phyloP scores from a whole-genome alignment of 2,329 filamentous ascomycete genomes.

The Ophiostoma perfectum region DNA sequence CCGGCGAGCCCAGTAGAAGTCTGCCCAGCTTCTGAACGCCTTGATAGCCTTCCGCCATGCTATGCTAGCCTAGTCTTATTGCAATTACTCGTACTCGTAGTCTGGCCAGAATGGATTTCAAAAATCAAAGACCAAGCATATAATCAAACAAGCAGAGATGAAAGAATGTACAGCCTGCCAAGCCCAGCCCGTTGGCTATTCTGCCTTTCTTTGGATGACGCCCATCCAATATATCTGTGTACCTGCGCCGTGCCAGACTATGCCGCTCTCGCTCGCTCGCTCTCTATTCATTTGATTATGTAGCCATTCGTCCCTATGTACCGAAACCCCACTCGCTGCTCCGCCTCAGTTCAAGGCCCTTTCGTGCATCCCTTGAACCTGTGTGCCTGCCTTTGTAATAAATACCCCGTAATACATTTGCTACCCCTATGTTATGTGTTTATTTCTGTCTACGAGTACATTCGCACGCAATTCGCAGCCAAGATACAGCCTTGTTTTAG shows the following conservation, averaged over 20 bases:
- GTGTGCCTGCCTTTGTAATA: neutral
- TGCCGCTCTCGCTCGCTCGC: neutral
- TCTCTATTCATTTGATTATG: neutral
- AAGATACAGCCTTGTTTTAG: constrained; percentile 9
- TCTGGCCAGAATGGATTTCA: neutral
- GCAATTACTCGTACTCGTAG: neutral
- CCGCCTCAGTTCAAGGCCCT: constrained; percentile 11
- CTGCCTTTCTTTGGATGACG: neutral
- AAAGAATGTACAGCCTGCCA: neutral
- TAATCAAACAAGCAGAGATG: neutral
- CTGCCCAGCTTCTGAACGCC: neutral
- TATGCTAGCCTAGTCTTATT: neutral
- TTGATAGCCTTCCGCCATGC: neutral
- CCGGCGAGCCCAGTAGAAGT: neutral
- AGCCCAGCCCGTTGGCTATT: neutral
- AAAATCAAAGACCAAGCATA: neutral
- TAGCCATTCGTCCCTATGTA: neutral
- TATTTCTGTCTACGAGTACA: neutral
- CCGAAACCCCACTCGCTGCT: constrained; percentile 3
- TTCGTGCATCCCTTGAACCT: neutral
- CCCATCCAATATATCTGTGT: neutral
- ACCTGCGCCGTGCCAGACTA: neutral
- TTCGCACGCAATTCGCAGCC: neutral
- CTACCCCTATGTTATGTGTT: neutral
- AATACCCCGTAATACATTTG: no score